Base-by-base conservation (phyloP, 2,329 filamentous ascomycete genomes). In the Colletotrichum karsti region DNA sequence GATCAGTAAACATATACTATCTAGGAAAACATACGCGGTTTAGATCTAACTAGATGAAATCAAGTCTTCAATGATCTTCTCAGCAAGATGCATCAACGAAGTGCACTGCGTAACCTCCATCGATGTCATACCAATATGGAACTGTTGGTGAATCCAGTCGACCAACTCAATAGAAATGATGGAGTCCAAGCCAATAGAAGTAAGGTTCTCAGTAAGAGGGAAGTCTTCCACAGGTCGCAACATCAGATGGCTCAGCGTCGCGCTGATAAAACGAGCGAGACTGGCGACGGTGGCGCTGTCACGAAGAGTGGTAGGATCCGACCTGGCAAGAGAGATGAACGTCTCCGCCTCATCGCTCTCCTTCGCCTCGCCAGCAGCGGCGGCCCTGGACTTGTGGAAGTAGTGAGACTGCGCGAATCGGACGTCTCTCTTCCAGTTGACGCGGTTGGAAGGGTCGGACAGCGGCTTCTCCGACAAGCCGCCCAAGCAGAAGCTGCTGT, bases 141-240 rank as follows among this genome's bases (percentile, higher is more conserved):
- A 67, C 1, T 61, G 63, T 3, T 67, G 58, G 20, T 67, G 63
- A 13, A 67, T 67, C 63, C 63, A 67, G 35, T 67, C 63, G 2
- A 61, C 57, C 33, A 67, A n/a, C 58, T 67, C 63, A 5, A 67
- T 67, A 6, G 63, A 67, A 7, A 67, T 55, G 3, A 67, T 67
- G 0, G 63, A 67, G 35, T 67, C 63, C 10, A 67, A 9, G 1
- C 63, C 58, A 4, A 67, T 67, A 0, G 63, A 63, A 18, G 58
- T 61, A 7, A 64, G 13, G 20, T 44, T 64, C 44, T 64, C 61
- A 1, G 53, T 33, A 3, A 64, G 53, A 15, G 53, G 54, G 7
- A 64, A 64, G 15, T 64, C 61, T 8, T 64, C 61, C 7, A 59
- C 42, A 2, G 61, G 61, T 9, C 61, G 44, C 35, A 64, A 4